Evolutionary conservation across 345 rosid species (phyloP), one percentile per base, ranked within the genome.

Genomic region (Dipteronia dyeriana): DNA sequence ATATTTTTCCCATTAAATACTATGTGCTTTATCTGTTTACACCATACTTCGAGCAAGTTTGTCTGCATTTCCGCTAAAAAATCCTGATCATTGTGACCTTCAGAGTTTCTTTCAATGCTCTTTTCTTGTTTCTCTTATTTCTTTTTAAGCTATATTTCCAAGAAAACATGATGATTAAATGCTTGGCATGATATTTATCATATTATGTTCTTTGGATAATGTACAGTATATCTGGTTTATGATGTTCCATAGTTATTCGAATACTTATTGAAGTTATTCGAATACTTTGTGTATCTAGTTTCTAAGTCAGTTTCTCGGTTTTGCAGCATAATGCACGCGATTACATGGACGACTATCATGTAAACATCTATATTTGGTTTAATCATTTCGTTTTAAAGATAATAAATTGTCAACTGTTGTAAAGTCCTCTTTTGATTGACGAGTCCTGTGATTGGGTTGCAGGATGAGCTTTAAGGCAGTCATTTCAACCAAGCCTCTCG

Each of bases 391-490:
- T 9, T 7, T 41, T 62, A 11, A 56, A 41, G 11, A 8, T 13
- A n/a, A 12, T 69, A 23, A 57, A 12, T 20, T 53, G 39, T n/a
- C 13, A 9, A 9, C 45, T 16, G 23, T 41, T 23, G 8, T 3
- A 60, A 14, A 62, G 61, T 53, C n/a, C n/a, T n/a, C 47, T 38
- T 47, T 23, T 7, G 1, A 12, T n/a, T 2, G 31, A 54, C 71
- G 0, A 54, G 20, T 62, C 49, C 4, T 22, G 56, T 59, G 4
- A n/a, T 66, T 67, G 70, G 29, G 6, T 53, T 70, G 73, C 87
- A 87, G 90, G 90, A 87, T 81, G 90, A 87, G 77, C 90, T 87
- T 34, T 87, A 80, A 84, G 68, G 61, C 62, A 60, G 34, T 3
- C 1, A 1, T 57, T 25, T 12, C 38, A 34, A 7, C 1, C 54